Percentiles rank a stretch among this genome's conserved stretches.
Conservation (phyloP, 345 rosid genomes). For the Capsella bursapastoris region DNA sequence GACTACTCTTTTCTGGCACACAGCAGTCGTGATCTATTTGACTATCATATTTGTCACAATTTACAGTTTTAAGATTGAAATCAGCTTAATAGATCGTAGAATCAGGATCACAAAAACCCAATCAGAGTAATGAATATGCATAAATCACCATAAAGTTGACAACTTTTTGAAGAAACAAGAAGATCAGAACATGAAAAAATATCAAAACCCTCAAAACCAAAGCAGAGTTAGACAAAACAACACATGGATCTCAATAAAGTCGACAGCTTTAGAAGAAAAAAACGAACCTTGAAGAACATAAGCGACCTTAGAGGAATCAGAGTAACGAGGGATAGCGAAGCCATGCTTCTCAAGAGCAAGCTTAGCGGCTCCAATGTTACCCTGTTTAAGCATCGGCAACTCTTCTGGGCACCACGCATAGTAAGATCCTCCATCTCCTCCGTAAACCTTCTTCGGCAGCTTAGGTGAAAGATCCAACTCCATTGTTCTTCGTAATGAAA, state of each 20-base stretch:
- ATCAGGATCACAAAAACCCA: not conserved
- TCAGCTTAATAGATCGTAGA: conserved; percentile 11
- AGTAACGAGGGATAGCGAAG: conserved; percentile 84
- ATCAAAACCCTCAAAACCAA: not conserved
- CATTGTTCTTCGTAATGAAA: conserved; percentile 41
- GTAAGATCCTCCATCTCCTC: conserved; percentile 83
- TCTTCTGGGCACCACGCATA: conserved; percentile 76
- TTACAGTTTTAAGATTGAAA: not conserved
- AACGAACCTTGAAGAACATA: conserved; percentile 84
- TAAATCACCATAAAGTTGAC: not conserved
- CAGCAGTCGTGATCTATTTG: conserved; percentile 20
- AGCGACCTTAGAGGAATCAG: conserved; percentile 87
- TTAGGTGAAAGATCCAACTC: conserved; percentile 85
- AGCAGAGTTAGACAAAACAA: not conserved
- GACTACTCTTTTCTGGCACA: not conserved
- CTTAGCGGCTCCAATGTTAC: conserved; percentile 90
- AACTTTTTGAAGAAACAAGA: conserved; percentile 8
- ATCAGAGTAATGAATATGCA: not conserved
- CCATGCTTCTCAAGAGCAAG: conserved; percentile 80
- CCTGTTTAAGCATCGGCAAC: conserved; percentile 74
- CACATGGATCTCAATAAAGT: not conserved
- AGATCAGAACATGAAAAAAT: not conserved
- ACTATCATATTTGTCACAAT: not conserved
- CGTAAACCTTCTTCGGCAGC: conserved; percentile 68
- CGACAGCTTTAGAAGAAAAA: not conserved